Percentiles rank a stretch among this genome's conserved stretches.
Evolutionary conservation across 2,329 filamentous ascomycete species (phyloP).

Genomic region (Fusarium sp.): DNA sequence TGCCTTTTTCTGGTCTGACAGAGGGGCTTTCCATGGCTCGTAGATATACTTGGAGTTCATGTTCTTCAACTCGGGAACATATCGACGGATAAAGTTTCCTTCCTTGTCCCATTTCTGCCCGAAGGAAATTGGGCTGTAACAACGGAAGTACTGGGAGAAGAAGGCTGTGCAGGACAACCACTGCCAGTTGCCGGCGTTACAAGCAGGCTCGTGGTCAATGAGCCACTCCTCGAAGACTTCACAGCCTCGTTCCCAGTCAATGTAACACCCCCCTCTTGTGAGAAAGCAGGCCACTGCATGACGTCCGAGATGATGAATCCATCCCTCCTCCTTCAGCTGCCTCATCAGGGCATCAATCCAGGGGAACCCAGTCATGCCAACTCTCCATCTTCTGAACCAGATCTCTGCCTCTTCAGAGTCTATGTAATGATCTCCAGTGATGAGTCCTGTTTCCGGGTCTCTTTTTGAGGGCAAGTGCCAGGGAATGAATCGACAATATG

Average conservation of each 20-base stretch:
- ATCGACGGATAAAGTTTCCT: conserved; percentile 73
- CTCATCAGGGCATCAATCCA: conserved; percentile 87
- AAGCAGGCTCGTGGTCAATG: conserved; percentile 80
- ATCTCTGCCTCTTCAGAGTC: conserved; percentile 72
- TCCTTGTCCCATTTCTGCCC: conserved; percentile 81
- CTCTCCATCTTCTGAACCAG: conserved; percentile 77
- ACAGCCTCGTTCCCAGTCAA: conserved; percentile 83
- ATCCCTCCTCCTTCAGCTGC: conserved; percentile 77
- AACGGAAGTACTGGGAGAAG: conserved; percentile 78
- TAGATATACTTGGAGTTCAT: conserved; percentile 80
- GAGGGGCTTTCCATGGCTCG: conserved; percentile 81
- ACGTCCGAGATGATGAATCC: conserved; percentile 83
- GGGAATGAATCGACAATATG: conserved; percentile 78
- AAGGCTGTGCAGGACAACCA: conserved; percentile 84
- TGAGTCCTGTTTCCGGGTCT: conserved; percentile 58
- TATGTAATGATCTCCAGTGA: conserved; percentile 73
- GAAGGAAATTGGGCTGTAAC: conserved; percentile 79
- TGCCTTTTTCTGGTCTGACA: conserved; percentile 76
- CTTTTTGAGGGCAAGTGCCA: conserved; percentile 80
- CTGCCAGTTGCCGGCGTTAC: conserved; percentile 83
- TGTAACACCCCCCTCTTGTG: conserved; percentile 82
- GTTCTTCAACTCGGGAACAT: conserved; percentile 74
- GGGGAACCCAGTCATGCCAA: conserved; percentile 79
- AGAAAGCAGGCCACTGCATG: conserved; percentile 86
- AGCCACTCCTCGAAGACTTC: conserved; percentile 84